Evolutionary conservation across 495 filamentous ascomycete species (phyloP), one percentile per base, ranked within the genome.

Genomic region (Penicillium roqueforti): DNA sequence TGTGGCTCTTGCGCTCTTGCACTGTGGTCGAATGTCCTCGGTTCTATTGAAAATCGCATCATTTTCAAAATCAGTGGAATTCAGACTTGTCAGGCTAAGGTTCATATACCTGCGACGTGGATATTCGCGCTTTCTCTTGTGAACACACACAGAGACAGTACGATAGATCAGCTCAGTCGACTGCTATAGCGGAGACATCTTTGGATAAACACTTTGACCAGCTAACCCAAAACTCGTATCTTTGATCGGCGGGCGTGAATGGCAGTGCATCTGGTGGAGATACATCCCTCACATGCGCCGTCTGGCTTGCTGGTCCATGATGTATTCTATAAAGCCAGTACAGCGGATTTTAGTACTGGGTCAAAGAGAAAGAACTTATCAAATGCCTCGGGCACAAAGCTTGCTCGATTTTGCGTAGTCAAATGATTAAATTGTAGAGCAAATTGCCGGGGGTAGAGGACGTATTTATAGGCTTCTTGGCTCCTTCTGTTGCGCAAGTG

Each of bases 341-440:
- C 26, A 46, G 43, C 32, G 26, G 43, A 29, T 18, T 46, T 46
- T 6, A 14, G 40, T 46, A 3, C 28, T 22, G 10, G 28, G 4
- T 47, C 44, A 34, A 34, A 1, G 44, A 3, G 10, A 19, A 47
- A 23, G 44, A 47, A 47, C 44, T 47, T 47, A 47, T 47, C 44
- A 34, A 16, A 4, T 22, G 28, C 1, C 28, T 34, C 28, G 22
- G 18, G 36, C 28, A 34, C 44, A 36, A 36, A 47, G 3, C 28
- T 29, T 36, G 18, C 44, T 34, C n/a, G 28, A 34, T n/a, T 34
- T 47, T 47, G 28, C 16, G 10, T 7, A 47, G 10, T 47, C 16
- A 22, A 36, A 18, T 13, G 18, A 34, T 36, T 47, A 6, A 47
- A 47, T 6, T 22, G 18, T 47, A 47, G 44, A 47, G 44, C 28